Evolutionary conservation across 352 stramenopile genomes (phyloP), one percentile per base, ranked within the genome.

Genomic region (Sclerospora graminicola): DNA sequence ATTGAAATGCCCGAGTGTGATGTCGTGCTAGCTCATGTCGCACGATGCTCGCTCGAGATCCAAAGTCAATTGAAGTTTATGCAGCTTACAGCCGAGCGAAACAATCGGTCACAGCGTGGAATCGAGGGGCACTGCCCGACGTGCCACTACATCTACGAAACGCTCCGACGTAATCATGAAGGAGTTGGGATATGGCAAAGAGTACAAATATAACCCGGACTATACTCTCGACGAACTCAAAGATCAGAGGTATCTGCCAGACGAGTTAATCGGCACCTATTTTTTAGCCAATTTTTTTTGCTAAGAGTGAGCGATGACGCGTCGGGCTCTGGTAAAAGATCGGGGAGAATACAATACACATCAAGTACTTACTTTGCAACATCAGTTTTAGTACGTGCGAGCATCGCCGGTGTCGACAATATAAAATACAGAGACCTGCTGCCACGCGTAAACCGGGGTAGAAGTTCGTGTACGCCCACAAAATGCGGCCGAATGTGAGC

Each of bases 1-100:
- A 36, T 89, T 8, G 82, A 80, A 6, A 89, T 94, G 78, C 82
- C 82, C 4, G 82, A 94, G 45, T 94, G 82, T 42, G 75, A 90
- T 30, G 70, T 90, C 8, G 69, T 82, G 18, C 60, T 94, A 9
- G 76, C 76, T 5, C 79, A 94, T 45, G 86, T 80, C 45, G 75
- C 78, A 83, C 66, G 13, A 75, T 85, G 52, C 39, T 94, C 20
- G 82, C 82, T n/a, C 68, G 82, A 18, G 77, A 80, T 0, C 71
- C 76, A 4, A 92, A 94, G 51, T 88, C 73, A 1, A 77, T 92
- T 34, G 82, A 94, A 40, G 61, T 89, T 24, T 88, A 90, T 57
- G 65, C 65, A 34, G 78, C 82, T 1, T 91, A 91, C 65, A 86
- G 88, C n/a, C 57, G 65, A 3, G 74, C 79, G 10, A 87, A 87